These are phyloP conservation scores for Aureobasidium musti DNA, from an alignment of 2,329 filamentous ascomycete species.

Conservation along the genomic window DNA sequence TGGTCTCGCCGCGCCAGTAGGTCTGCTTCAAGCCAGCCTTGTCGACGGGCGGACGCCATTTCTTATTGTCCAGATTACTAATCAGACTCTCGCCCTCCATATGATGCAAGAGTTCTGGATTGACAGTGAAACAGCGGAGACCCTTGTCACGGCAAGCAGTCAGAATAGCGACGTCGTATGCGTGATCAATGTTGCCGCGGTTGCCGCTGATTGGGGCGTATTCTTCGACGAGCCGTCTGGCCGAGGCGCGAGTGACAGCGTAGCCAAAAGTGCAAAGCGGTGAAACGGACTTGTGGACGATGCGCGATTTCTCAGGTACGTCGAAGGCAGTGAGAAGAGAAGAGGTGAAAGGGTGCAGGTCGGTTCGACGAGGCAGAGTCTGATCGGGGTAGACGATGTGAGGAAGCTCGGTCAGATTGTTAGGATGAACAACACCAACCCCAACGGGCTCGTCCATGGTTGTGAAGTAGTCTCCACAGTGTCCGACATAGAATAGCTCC, in stretches of 20 bases:
- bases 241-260: constrained; percentile 46
- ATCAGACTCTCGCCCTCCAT: constrained; percentile 43
- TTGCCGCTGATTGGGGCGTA: constrained; percentile 40
- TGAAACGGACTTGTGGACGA: constrained; percentile 47
- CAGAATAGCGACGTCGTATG: constrained; percentile 47
- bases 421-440: constrained; percentile 34
- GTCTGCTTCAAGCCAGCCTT: constrained; percentile 20
- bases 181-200: constrained; percentile 38
- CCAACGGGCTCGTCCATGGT: constrained; percentile 28
- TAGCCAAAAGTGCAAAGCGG: constrained; percentile 52
- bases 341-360: constrained; percentile 45
- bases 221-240: constrained; percentile 41
- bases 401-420: constrained; percentile 37
- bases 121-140: constrained; percentile 44
- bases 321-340: constrained; percentile 42
- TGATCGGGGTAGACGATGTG: constrained; percentile 42
- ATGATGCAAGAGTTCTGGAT: constrained; percentile 47
- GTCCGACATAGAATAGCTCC: constrained; percentile 47
- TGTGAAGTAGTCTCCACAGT: constrained; percentile 46
- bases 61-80: constrained; percentile 34
- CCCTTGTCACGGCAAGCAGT: constrained; percentile 44
- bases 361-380: constrained; percentile 42
- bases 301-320: constrained; percentile 44
- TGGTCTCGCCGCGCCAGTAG: constrained; percentile 30
- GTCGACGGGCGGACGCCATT: constrained; percentile 22